Conservation (phyloP, 164 flowering plant species). For the Umbellularia californica region DNA sequence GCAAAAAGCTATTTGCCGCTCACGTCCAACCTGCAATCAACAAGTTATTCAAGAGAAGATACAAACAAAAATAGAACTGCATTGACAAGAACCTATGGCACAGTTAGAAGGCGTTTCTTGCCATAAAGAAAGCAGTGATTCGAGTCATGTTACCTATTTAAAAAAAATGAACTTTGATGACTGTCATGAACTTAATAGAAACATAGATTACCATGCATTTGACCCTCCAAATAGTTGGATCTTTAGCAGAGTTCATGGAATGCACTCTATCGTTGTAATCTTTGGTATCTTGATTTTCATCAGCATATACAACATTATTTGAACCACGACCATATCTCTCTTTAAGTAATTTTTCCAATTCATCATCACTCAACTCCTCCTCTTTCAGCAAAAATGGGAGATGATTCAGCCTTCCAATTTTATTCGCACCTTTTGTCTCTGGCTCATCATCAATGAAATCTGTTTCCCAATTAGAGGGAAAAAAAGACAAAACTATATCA, state of each 20-base stretch:
- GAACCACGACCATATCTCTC: constrained; percentile 51
- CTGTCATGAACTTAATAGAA: constrained; percentile 1
- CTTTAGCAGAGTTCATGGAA: constrained; percentile 30
- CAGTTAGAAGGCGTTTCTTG: too few relatives aligned
- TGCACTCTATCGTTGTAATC: constrained; percentile 21
- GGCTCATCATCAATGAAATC: constrained; percentile 40
- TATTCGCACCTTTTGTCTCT: constrained; percentile 25
- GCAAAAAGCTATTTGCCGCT: constrained; percentile 71
- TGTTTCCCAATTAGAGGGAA: constrained; percentile 14
- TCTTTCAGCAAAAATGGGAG: constrained; percentile 60
- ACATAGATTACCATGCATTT: constrained; percentile 60
- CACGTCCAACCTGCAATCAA: constrained; percentile 72
- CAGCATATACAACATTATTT: constrained; percentile 43
- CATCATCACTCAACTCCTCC: constrained; percentile 67
- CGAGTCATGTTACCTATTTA: too few relatives aligned
- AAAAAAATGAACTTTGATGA: background rate
- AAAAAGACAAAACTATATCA: background rate
- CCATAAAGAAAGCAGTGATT: background rate
- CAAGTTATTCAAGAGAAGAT: background rate
- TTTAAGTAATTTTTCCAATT: constrained; percentile 57
- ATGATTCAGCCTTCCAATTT: constrained; percentile 26
- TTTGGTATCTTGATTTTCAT: constrained; percentile 41
- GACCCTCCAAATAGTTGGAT: constrained; percentile 70
- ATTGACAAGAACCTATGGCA: too few relatives aligned
- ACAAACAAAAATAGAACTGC: background rate